These are phyloP conservation scores for Solanum bukasovii DNA, from an alignment of 257 asterid species.

Conservation along the genomic window DNA sequence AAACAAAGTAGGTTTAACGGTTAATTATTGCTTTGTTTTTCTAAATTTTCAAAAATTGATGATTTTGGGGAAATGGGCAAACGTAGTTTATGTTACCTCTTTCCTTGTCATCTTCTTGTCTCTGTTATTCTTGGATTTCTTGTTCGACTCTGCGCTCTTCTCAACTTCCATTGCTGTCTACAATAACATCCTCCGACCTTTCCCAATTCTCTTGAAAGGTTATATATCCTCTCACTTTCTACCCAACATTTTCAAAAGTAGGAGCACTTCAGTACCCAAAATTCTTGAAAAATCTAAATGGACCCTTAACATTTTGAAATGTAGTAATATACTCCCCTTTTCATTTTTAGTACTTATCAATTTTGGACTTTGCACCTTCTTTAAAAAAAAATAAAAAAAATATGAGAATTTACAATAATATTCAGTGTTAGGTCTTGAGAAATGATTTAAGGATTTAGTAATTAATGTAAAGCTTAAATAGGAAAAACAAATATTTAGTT, in stretches of 20 bases:
- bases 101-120: constrained; percentile 29
- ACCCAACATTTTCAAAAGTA: background rate
- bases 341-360: no score
- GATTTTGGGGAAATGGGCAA: background rate
- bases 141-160: background rate
- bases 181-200: background rate
- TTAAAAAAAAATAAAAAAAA: no score
- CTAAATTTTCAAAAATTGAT: background rate
- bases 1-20: background rate
- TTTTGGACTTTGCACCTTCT: no score
- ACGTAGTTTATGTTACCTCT: constrained; percentile 24
- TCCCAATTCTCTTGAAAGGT: background rate
- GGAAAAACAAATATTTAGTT: background rate
- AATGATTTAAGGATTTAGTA: background rate
- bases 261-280: background rate
- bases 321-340: background rate
- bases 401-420: background rate
- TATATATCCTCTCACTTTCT: background rate
- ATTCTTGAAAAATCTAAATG: background rate
- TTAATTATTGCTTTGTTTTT: background rate
- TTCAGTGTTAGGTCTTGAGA: no score
- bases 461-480: background rate
- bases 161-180: constrained; percentile 23
- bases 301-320: background rate
- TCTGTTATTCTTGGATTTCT: constrained; percentile 1